These are phyloP conservation scores for Euphrasia arctica DNA, from an alignment of 305 asterid genomes.

Conservation along the genomic window DNA sequence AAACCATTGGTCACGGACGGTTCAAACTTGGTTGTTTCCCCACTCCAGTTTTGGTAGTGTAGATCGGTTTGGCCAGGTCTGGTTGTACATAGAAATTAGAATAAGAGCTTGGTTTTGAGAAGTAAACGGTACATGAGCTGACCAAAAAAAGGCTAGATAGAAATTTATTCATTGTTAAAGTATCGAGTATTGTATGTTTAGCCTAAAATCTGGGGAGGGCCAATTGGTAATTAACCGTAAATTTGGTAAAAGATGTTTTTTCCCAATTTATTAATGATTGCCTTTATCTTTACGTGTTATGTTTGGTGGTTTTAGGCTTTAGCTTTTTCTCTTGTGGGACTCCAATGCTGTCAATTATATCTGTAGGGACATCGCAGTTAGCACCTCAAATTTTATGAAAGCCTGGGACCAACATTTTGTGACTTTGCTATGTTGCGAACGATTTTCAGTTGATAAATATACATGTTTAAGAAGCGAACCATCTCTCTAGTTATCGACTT, in stretches of 20 bases:
- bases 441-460: too few relatives aligned
- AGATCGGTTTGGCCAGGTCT: too few relatives aligned
- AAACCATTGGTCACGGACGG: too few relatives aligned
- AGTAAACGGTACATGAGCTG: conserved; percentile 21
- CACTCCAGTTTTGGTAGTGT: too few relatives aligned
- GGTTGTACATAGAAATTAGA: too few relatives aligned
- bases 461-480: too few relatives aligned
- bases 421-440: too few relatives aligned
- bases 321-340: conserved; percentile 19
- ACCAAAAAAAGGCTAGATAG: conserved; percentile 20
- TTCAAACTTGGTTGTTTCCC: too few relatives aligned
- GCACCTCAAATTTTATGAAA: too few relatives aligned
- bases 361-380: not conserved
- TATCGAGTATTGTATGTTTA: not conserved
- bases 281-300: not conserved
- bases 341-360: conserved; percentile 3
- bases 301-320: not conserved
- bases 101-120: too few relatives aligned
- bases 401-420: too few relatives aligned
- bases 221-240: not conserved
- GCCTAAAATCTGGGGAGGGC: not conserved
- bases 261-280: not conserved
- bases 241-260: not conserved
- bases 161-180: conserved; percentile 16
- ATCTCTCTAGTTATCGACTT: too few relatives aligned